A percentile compares a stretch with the other conserved stretches of the same genome.
Evolutionary conservation across 768 basidiomycete species (phyloP).

Genomic region (Lactarius deliciosus): DNA sequence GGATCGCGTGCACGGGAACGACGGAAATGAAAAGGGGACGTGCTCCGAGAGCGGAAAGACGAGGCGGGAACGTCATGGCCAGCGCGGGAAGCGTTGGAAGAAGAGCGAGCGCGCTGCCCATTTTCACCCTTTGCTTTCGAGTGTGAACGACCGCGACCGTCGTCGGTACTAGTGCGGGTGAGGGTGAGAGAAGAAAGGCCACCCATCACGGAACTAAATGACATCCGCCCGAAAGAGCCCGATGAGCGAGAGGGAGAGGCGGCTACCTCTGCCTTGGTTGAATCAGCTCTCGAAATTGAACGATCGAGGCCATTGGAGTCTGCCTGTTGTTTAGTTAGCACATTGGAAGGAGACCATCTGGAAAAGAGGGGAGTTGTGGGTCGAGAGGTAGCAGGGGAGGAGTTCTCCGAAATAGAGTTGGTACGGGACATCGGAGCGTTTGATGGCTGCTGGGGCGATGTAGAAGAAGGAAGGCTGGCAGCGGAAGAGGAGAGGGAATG

Average conservation of each 20-base stretch:
- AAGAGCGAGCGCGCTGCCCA: constrained; percentile 38
- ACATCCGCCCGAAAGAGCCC: constrained; percentile 60
- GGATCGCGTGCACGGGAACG: constrained; percentile 59
- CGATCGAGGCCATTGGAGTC: constrained; percentile 54
- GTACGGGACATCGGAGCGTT: constrained; percentile 31
- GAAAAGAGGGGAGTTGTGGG: constrained; percentile 35
- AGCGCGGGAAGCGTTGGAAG: constrained; percentile 45
- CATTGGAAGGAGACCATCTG: constrained; percentile 34
- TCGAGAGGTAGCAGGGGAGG: constrained; percentile 31
- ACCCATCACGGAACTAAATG: constrained; percentile 70
- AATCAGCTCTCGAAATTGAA: constrained; percentile 34
- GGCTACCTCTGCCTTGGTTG: constrained; percentile 27
- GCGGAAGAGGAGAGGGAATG: constrained; percentile 29
- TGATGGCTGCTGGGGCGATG: constrained; percentile 24
- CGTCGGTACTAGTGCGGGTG: constrained; percentile 43
- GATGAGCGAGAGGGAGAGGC: constrained; percentile 36
- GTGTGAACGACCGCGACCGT: constrained; percentile 48
- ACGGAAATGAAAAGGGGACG: constrained; percentile 78
- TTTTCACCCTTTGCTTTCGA: constrained; percentile 39
- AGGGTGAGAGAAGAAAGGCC: constrained; percentile 65
- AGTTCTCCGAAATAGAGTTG: constrained; percentile 31
- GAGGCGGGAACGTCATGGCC: constrained; percentile 33
- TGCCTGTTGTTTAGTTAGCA: constrained; percentile 44
- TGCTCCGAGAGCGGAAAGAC: constrained; percentile 63
- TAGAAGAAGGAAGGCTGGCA: constrained; percentile 29